Base-by-base conservation (phyloP, 805 yeast species). In the Ogataea salicorniae region DNA sequence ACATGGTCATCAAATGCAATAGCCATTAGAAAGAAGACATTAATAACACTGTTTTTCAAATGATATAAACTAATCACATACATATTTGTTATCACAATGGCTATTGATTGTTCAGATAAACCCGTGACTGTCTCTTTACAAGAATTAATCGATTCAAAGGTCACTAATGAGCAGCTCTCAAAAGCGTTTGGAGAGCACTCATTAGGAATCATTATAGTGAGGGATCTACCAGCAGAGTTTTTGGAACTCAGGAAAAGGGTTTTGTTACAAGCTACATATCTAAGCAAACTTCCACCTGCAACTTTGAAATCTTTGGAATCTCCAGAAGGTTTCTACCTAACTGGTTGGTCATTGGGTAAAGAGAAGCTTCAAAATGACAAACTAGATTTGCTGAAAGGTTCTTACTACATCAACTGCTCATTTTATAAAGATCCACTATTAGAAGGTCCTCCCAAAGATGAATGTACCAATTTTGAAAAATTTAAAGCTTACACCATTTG, bases 291-390 rank as follows among this genome's bases (percentile, higher is more conserved):
- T 4, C 69, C 76, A 1, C 46, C 45, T 8, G 57, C 57, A 2
- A 59, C 61, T 9, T 62, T 79, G 34, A 58, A 56, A 3, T 41
- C 52, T 16, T 63, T 79, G 45, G 83, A 79, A 53, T 66, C 65
- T 22, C 75, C 74, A 16, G 80, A 76, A 44, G 72, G 79, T 0
- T 64, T 61, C 51, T 80, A 80, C 76, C 62, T 78, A 7, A 74
- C 76, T 1, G 86, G 84, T 1, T 80, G 84, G 84, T 79, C 84
- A 8, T 60, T 78, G 22, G 84, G 84, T 0, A 74, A 72, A 45
- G 85, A 80, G 53, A 70, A 61, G 34, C 66, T 80, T 34, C 68
- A 68, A 1, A 60, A 63, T 34, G 79, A 77, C 2, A 50, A 63
- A 37, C 76, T 76, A 1, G 84, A 80, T 55, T 56, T 54, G 29